Percentiles rank a stretch among this genome's conserved stretches.
Evolutionary conservation across 257 asterid species (phyloP).

Genomic region (Ligustrum vulgare): DNA sequence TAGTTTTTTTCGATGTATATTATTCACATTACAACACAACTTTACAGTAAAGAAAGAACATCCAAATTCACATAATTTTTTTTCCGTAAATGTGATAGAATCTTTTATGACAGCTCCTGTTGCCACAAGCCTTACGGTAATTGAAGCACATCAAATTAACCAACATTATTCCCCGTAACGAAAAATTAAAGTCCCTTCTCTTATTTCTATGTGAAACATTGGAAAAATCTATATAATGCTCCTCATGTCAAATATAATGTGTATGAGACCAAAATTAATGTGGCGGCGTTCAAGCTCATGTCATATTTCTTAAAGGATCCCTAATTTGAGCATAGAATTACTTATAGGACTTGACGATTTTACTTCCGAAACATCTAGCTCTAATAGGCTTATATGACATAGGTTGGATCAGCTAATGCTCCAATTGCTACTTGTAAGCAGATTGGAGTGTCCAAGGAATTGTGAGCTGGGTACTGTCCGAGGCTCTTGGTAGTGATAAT

Average conservation of each 20-base stretch:
- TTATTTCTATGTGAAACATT: too few relatives aligned
- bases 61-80: neutral
- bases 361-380: conserved; percentile 12
- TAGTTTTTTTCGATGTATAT: too few relatives aligned
- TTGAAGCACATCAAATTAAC: neutral
- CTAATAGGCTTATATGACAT: conserved; percentile 30
- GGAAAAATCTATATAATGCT: too few relatives aligned
- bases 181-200: too few relatives aligned
- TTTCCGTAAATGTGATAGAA: too few relatives aligned
- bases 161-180: too few relatives aligned
- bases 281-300: neutral
- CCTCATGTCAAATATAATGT: too few relatives aligned
- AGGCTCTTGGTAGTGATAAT: conserved; percentile 53
- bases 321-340: neutral
- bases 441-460: conserved; percentile 97
- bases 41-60: neutral
- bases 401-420: conserved; percentile 41
- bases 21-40: neutral
- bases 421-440: conserved; percentile 44
- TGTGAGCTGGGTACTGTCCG: conserved; percentile 69
- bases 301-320: neutral
- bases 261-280: neutral
- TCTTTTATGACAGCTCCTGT: neutral
- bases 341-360: neutral
- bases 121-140: neutral